These are phyloP conservation scores for Hypoxylon crocopeplum DNA, from an alignment of 495 filamentous ascomycete genomes.

Conservation along the genomic window DNA sequence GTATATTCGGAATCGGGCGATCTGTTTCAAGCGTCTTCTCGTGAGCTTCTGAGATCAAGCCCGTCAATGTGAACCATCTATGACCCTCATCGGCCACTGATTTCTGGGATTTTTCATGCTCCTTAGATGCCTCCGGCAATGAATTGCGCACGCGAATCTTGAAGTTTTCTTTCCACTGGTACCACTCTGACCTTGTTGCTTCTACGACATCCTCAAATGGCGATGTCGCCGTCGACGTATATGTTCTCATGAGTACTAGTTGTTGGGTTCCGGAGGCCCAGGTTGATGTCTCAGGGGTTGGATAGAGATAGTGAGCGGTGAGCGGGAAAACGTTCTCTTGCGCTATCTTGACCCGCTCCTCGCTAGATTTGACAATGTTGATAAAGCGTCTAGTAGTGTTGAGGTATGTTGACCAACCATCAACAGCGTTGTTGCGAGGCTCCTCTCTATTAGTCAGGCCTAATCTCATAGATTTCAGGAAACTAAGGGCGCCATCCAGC, in stretches of 20 bases:
- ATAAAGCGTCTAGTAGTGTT: slow-evolving; percentile 59
- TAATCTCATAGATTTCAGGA: slow-evolving; percentile 69
- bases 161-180: slow-evolving; percentile 59
- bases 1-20: slow-evolving; percentile 40
- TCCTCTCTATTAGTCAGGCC: slow-evolving; percentile 80
- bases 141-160: slow-evolving; percentile 70
- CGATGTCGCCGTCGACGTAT: slow-evolving; percentile 39
- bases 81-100: slow-evolving; percentile 64
- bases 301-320: slow-evolving; percentile 48
- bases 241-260: slow-evolving; percentile 42
- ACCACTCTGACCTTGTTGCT: slow-evolving; percentile 55
- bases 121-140: slow-evolving; percentile 77
- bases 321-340: slow-evolving; percentile 51
- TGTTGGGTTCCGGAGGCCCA: slow-evolving; percentile 44
- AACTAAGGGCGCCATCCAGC: slow-evolving; percentile 54
- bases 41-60: slow-evolving; percentile 49
- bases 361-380: slow-evolving; percentile 32
- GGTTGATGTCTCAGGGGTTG: slow-evolving; percentile 42
- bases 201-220: slow-evolving; percentile 49
- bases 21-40: slow-evolving; percentile 29
- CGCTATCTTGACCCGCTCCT: slow-evolving; percentile 48
- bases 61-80: slow-evolving; percentile 68
- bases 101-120: slow-evolving; percentile 73
- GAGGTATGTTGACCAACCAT: slow-evolving; percentile 79
- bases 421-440: slow-evolving; percentile 64